Base-by-base conservation (phyloP, 306 rosid genomes). In the Prinsepia uniflora region DNA sequence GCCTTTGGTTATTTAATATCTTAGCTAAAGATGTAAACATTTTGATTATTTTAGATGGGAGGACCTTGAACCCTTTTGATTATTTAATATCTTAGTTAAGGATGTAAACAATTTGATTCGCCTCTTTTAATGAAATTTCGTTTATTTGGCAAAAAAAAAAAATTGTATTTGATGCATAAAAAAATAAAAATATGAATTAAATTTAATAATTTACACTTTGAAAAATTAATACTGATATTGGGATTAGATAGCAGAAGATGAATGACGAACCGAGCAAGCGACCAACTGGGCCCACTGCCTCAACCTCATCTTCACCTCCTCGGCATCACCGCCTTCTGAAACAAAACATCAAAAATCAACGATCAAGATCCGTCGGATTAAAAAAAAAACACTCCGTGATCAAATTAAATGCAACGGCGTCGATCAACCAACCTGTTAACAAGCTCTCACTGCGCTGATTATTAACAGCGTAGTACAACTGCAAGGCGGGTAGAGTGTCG, bases 231-330 rank as follows among this genome's bases (percentile, higher is more conserved):
- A 47, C 1, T 12, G 22, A 7, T 53, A 17, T 11, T 5, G 41
- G 54, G 9, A 54, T 19, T 53, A 41, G 52, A 15, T 39, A 2
- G 12, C 60, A 10, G 6, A 20, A 3, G 85, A 65, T 15, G 86
- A 82, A 66, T 87, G 78, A 45, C 84, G 77, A 67, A 80, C 84
- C 52, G 81, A 66, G 80, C 88, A 92, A 34, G 86, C 96, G 10
- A 89, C 97, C 63, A 87, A 81, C 53, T 80, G 88, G 10, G 96
- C 96, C 97, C 97, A 91, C 72, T 84, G 93, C 65, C 75, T 80
- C 82, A 92, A 73, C 53, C 89, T 85, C 76, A 72, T 83, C 89
- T 92, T 92, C 87, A 87, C 87, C 66, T 53, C 69, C 58, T 81
- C 70, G 65, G 75, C 62, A 76, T 89, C 83, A 36, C 83, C 91